Evolutionary conservation across 2,329 filamentous ascomycete species (phyloP).

Genomic region (Amauroascus niger): DNA sequence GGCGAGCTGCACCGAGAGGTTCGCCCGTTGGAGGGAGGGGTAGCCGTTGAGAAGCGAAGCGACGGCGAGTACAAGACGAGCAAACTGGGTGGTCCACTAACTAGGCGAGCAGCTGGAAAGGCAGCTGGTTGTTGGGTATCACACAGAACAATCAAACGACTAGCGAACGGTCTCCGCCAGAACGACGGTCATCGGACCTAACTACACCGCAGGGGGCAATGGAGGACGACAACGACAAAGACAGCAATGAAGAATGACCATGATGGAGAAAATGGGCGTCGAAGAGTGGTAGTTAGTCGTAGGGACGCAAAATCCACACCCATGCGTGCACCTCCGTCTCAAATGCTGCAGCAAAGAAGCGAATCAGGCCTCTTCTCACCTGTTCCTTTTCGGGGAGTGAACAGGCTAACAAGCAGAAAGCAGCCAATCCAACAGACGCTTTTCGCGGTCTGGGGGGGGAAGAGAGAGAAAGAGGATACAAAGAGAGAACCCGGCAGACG

Average conservation of each 20-base stretch:
- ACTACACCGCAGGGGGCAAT: not conserved
- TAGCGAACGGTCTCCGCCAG: constrained; percentile 2
- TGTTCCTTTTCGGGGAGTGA: not conserved
- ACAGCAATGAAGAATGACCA: not conserved
- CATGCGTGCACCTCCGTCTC: not conserved
- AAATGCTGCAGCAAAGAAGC: constrained; percentile 17
- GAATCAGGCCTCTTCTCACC: constrained; percentile 6
- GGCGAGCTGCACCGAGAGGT: not conserved
- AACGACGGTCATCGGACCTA: constrained; percentile 6
- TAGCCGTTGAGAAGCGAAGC: not conserved
- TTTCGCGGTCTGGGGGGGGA: too few relatives aligned
- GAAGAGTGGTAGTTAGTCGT: not conserved
- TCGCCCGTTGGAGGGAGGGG: constrained; percentile 5
- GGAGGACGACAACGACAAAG: not conserved
- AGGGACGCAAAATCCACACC: not conserved
- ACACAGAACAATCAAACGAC: constrained; percentile 3
- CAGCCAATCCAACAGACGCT: too few relatives aligned
- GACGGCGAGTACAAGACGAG: not conserved
- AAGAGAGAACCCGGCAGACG: too few relatives aligned
- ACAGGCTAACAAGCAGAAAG: not conserved
- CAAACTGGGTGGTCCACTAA: too few relatives aligned
- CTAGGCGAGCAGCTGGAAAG: too few relatives aligned
- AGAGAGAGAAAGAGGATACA: too few relatives aligned
- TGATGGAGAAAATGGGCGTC: not conserved
- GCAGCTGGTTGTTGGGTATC: constrained; percentile 6